phyloP scores from a whole-genome alignment of 257 asterid genomes.

The Striga asiatica region DNA sequence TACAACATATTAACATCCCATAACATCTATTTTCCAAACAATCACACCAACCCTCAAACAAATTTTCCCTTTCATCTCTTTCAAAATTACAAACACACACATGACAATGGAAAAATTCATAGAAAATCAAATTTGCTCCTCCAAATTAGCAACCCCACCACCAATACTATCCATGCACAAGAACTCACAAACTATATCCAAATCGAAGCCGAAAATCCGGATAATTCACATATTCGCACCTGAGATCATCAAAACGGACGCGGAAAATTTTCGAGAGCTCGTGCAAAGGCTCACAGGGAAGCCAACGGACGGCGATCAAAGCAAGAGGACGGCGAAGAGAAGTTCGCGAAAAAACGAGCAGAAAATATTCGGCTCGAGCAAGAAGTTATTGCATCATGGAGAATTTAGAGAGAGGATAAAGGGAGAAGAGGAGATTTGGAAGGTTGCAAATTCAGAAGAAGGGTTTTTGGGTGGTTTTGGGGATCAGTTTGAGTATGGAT shows the following conservation, averaged over 20 bases:
- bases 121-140: constrained; percentile 25
- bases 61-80: no score
- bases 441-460: constrained; percentile 46
- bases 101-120: constrained; percentile 27
- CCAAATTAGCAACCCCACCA: constrained; percentile 24
- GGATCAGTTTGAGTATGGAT: constrained; percentile 46
- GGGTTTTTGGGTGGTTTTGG: constrained; percentile 56
- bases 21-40: no score
- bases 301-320: constrained; percentile 25
- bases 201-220: constrained; percentile 60
- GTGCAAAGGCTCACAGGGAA: constrained; percentile 91
- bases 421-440: constrained; percentile 83
- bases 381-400: constrained; percentile 17
- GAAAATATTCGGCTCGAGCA: constrained; percentile 9
- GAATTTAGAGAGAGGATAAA: constrained; percentile 36
- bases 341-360: constrained; percentile 1
- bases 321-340: constrained; percentile 5
- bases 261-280: constrained; percentile 55
- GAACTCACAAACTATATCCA: constrained; percentile 47
- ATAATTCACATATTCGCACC: constrained; percentile 93
- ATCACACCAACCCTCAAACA: constrained; percentile 17
- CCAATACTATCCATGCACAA: constrained; percentile 31
- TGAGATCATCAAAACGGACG: constrained; percentile 76
- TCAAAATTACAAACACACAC: background rate
- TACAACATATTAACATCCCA: no score